These are phyloP conservation scores for Skeletonema tropicum DNA, from an alignment of 108 stramenopile genomes.

Conservation along the genomic window DNA sequence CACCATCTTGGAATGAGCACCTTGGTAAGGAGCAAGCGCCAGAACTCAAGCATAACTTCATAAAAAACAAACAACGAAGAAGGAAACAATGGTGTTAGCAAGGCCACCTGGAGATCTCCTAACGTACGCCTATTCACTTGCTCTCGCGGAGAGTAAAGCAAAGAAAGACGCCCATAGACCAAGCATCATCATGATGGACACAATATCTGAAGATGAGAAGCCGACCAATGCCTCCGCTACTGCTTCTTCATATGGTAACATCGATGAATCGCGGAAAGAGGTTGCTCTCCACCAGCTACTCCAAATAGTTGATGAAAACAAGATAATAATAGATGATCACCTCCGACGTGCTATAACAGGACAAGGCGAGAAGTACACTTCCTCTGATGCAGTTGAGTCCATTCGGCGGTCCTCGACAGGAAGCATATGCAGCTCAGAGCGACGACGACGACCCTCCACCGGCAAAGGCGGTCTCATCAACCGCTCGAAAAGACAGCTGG, in stretches of 20 bases:
- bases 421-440: background rate
- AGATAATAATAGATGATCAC: constrained; percentile 5
- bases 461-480: background rate
- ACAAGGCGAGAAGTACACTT: background rate
- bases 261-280: background rate
- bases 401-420: background rate
- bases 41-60: no score
- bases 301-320: background rate
- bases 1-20: no score
- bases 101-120: background rate
- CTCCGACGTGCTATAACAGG: background rate
- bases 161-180: background rate
- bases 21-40: no score
- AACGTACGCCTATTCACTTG: background rate
- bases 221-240: background rate
- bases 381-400: background rate
- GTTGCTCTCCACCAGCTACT: background rate
- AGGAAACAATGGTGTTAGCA: background rate
- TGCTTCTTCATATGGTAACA: background rate
- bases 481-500: background rate
- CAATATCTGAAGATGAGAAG: background rate
- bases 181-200: background rate
- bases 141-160: background rate
- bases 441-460: background rate
- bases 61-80: background rate